Conservation (phyloP, 768 basidiomycete genomes). For the Termitomyces sp. region DNA sequence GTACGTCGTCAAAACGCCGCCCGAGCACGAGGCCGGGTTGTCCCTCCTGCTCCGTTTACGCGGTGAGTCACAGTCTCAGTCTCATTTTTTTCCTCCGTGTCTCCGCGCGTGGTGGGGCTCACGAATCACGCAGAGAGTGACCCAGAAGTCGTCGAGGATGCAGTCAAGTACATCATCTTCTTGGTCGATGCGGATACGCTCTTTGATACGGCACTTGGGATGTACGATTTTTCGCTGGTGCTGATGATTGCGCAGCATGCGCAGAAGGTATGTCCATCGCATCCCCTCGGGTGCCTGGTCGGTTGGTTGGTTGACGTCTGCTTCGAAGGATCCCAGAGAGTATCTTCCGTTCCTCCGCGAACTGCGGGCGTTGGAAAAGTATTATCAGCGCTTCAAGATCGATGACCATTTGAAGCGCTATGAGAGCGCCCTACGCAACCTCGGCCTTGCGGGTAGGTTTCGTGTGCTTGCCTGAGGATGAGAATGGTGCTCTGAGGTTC, state of each 20-base stretch:
- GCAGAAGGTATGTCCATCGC: constrained; percentile 63
- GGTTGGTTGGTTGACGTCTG: neutral
- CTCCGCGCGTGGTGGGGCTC: neutral
- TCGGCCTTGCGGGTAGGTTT: constrained; percentile 62
- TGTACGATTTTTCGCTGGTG: constrained; percentile 97
- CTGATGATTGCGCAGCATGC: constrained; percentile 95
- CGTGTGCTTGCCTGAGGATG: neutral
- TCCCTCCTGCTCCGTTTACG: constrained; percentile 68
- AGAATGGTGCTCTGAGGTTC: neutral
- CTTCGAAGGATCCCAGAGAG: constrained; percentile 84
- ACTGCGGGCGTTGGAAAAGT: constrained; percentile 69
- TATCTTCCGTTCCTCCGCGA: constrained; percentile 96
- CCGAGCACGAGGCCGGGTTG: constrained; percentile 85
- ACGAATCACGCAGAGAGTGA: constrained; percentile 39
- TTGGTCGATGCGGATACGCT: constrained; percentile 87
- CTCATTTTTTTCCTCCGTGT: too few species aligned
- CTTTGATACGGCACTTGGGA: constrained; percentile 93
- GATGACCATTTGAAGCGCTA: constrained; percentile 86
- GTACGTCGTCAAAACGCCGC: constrained; percentile 86
- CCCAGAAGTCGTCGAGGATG: constrained; percentile 83
- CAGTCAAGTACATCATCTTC: constrained; percentile 98
- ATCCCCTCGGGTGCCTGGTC: too few species aligned
- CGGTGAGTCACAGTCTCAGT: constrained; percentile 38
- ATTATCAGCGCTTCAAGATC: constrained; percentile 85
- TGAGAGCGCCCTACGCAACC: constrained; percentile 66